Evolutionary conservation across 805 yeast species (phyloP), one percentile per base, ranked within the genome.

Genomic region (Yamadazyma kitorensis): DNA sequence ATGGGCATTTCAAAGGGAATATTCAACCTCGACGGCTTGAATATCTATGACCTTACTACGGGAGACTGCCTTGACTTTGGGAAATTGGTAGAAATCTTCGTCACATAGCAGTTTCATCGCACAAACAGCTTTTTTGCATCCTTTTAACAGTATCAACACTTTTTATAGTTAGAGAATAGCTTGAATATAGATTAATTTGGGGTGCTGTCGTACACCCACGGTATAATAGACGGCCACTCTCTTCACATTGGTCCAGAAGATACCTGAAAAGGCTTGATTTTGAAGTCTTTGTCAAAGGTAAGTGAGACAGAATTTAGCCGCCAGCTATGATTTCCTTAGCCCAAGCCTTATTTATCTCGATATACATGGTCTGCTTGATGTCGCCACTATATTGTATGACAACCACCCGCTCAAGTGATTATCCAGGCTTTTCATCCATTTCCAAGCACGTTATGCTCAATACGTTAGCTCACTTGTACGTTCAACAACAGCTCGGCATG

Each of bases 1-100:
- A 59, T 82, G 29, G 88, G 86, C 0, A 58, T 83, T 10, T 72
- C 78, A 26, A 67, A 69, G 43, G 95, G 95, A 0, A 68, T 80
- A 6, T 79, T 72, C 51, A 73, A 75, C 27, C 57, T 86, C 14
- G 78, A 73, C 35, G 87, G 85, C 2, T 69, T 82, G n/a, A 73
- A 73, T 37, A 64, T 86, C 10, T 69, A 79, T 29, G 94, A 85
- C 48, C 61, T 77, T 8, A 49, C 54, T 23, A 70, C 78, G 13
- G 86, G 89, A 3, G 89, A 83, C 37, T 72, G 77, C 2, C 68
- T 79, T 42, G 88, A 79, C 41, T 80, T 85, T 51, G 88, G 87
- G 1, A 72, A 76, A 38, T 59, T 84, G 34, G 63, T 85, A 23
- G 88, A 83, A 47, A 83, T 85, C 2, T 70, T 79, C 36, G 86